Evolutionary conservation across 2,329 filamentous ascomycete species (phyloP).

Genomic region (Cytospora piceicola): DNA sequence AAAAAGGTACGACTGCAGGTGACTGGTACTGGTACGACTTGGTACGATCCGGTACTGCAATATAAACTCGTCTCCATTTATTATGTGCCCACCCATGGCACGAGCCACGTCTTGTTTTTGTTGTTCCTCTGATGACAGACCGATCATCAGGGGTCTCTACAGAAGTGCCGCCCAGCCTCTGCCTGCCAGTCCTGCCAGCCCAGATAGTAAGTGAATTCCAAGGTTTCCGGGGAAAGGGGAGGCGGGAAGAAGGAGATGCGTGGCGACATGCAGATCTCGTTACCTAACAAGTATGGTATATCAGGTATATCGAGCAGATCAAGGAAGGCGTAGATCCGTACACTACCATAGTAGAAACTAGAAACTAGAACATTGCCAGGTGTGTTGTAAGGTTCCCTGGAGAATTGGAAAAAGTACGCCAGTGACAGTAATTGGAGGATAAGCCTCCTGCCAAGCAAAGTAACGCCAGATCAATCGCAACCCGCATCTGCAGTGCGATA

Average conservation of each 20-base stretch:
- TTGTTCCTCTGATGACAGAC: constrained; percentile 6
- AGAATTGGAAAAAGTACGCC: too few relatives aligned
- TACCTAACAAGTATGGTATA: neutral
- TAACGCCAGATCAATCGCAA: too few relatives aligned
- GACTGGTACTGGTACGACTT: too few relatives aligned
- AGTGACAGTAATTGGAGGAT: too few relatives aligned
- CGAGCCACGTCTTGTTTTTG: constrained; percentile 5
- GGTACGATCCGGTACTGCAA: constrained; percentile 7
- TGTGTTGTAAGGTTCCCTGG: neutral
- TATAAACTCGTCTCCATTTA: constrained; percentile 15
- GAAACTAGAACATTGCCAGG: neutral
- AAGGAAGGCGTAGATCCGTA: neutral
- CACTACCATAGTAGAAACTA: neutral
- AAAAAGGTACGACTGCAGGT: neutral
- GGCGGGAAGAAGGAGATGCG: neutral
- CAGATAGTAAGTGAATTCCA: neutral
- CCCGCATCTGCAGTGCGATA: too few relatives aligned
- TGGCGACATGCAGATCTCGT: neutral
- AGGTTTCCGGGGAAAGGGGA: neutral
- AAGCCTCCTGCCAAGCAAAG: too few relatives aligned
- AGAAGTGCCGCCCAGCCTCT: neutral
- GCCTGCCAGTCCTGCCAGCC: too few relatives aligned
- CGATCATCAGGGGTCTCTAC: constrained; percentile 11
- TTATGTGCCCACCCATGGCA: constrained; percentile 15
- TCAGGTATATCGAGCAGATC: too few relatives aligned